A percentile compares a stretch with the other conserved stretches of the same genome.
Conservation (phyloP, 139 green algal species). For the Chlamydomonas sphaeroides region DNA sequence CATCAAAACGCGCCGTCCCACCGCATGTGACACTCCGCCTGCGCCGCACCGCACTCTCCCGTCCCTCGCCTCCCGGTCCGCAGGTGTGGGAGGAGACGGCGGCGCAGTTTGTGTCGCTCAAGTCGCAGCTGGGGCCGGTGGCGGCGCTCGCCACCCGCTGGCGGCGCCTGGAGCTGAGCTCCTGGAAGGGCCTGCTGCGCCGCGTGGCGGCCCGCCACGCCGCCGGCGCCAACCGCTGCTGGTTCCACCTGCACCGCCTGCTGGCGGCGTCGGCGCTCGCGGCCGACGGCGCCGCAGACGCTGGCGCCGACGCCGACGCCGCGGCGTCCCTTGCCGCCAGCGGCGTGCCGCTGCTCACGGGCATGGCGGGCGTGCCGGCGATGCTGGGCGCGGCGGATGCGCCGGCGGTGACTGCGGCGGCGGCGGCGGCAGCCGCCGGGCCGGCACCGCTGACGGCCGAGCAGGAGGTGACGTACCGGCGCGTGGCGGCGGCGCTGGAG, state of each 20-base stretch:
- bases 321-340: slow-evolving; percentile 14
- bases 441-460: neutral
- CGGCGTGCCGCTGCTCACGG: slow-evolving; percentile 24
- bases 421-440: neutral
- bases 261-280: slow-evolving; percentile 24
- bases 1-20: too few species aligned
- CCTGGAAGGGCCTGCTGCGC: slow-evolving; percentile 82
- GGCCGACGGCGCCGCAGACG: neutral
- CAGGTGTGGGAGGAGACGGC: slow-evolving; percentile 96
- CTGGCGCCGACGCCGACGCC: slow-evolving; percentile 8
- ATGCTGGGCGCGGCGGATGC: neutral
- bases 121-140: slow-evolving; percentile 69
- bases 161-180: slow-evolving; percentile 89
- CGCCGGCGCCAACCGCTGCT: slow-evolving; percentile 72
- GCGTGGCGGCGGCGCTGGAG: slow-evolving; percentile 75
- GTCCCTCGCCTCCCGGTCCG: too few species aligned
- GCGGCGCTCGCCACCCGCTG: slow-evolving; percentile 86
- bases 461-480: slow-evolving; percentile 33
- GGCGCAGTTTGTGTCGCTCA: slow-evolving; percentile 82
- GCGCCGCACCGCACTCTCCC: too few species aligned
- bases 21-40: too few species aligned
- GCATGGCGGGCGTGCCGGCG: slow-evolving; percentile 12
- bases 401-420: neutral
- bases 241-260: slow-evolving; percentile 94
- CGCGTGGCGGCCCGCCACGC: slow-evolving; percentile 59